Evolutionary conservation across 768 basidiomycete species (phyloP), one percentile per base, ranked within the genome.

Genomic region (Lentinus tigrinus): DNA sequence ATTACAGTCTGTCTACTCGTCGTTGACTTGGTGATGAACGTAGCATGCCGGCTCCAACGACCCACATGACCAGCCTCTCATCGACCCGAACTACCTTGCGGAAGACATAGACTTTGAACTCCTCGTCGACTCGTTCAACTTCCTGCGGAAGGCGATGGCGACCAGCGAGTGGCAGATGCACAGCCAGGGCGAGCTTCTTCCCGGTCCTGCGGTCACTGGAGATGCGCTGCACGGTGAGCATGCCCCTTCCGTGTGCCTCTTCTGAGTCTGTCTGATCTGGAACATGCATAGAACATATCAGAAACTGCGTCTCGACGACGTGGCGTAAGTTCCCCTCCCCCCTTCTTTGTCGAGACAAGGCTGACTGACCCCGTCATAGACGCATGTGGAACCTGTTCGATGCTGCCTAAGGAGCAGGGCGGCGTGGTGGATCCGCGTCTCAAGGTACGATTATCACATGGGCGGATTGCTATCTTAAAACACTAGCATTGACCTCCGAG

Each of bases 401-500:
- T 81, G 69, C 65, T 79, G 39, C 79, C 77, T 14, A 60, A 58
- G 37, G 70, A 72, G 10, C 62, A 73, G 26, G 65, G 64, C n/a
- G 77, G 77, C 4, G 77, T 78, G 26, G 77, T 79, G 10, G 73
- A 76, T 50, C 50, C 63, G 17, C 47, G 65, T 24, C 63, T 77
- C 14, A 68, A 69, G 57, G 76, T 77, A 19, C 14, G 55, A 50
- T 39, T 13, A 17, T 13, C 23, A 4, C 63, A 77, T 42, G 68
- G 69, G 10, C 60, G 71, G 19, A 60, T 61, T 14, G 76, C 74
- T 5, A 74, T 75, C 27, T 75, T 76, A 11, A 72, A 74, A 54
- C 54, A 62, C 21, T 47, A 63, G 17, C 58, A 72, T 9, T 65
- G 66, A 54, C 73, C 52, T 54, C 7, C 19, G 14, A n/a, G n/a